phyloP scores from a whole-genome alignment of 495 filamentous ascomycete species.

The Pyrenula aspistea region DNA sequence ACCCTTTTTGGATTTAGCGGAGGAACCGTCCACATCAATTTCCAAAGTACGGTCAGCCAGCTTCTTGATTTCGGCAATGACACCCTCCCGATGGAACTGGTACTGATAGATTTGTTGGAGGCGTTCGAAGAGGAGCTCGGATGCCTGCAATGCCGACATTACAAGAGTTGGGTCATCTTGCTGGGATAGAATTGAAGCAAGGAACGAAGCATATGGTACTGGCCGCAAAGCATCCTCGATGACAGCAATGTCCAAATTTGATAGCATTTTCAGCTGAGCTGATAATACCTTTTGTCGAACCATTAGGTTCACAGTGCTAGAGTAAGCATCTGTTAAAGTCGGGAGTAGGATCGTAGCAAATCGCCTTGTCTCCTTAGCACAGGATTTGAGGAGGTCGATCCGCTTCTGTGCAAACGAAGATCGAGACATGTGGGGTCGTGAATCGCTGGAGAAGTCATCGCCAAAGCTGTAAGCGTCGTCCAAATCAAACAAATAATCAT shows the following conservation, averaged over 20 bases:
- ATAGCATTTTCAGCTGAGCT: conserved; percentile 96
- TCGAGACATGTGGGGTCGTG: conserved; percentile 30
- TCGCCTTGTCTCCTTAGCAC: conserved; percentile 74
- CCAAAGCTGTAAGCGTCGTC: conserved; percentile 20
- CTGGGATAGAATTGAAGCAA: conserved; percentile 92
- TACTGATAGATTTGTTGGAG: conserved; percentile 82
- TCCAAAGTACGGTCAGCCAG: conserved; percentile 45
- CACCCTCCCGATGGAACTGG: conserved; percentile 95
- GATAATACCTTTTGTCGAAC: conserved; percentile 95
- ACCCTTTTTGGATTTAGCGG: not conserved
- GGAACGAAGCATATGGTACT: conserved; percentile 92
- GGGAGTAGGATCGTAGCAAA: conserved; percentile 95
- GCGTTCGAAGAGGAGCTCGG: conserved; percentile 74
- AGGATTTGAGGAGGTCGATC: conserved; percentile 60
- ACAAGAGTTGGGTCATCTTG: conserved; percentile 86
- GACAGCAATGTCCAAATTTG: conserved; percentile 75
- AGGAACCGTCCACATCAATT: conserved; percentile 7
- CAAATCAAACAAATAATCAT: conserved; percentile 20
- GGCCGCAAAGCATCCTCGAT: conserved; percentile 78
- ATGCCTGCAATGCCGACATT: conserved; percentile 73
- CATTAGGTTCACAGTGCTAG: conserved; percentile 93
- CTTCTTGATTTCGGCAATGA: conserved; percentile 82
- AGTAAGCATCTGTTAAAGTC: conserved; percentile 92
- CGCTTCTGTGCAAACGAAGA: conserved; percentile 66
- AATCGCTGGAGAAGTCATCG: conserved; percentile 21